Evolutionary conservation across 129 eudicot species (phyloP), one percentile per base, ranked within the genome.

Genomic region (Silybum marianum): DNA sequence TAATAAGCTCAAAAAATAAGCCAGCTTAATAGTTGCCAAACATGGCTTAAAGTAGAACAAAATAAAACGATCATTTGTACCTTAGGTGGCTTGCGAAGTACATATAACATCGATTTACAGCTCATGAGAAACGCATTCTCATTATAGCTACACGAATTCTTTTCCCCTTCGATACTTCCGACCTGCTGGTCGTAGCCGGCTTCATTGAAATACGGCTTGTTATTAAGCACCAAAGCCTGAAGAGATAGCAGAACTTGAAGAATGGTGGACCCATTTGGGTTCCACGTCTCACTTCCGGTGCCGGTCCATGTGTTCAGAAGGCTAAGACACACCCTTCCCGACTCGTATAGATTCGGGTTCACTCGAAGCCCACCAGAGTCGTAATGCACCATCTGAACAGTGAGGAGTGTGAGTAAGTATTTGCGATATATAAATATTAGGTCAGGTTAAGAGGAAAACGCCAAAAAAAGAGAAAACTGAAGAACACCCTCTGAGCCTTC

Each of bases 281-380:
- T 90, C 99, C 99, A 96, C 38, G 89, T 92, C 89, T 96, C 99
- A 19, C 81, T 88, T 14, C 90, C 93, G 5, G 90, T 84, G 13
- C 99, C 99, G 0, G 89, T 81, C 99, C 99, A 96, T 14, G 99
- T 96, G 62, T 96, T 96, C 10, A 96, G 92, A 13, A 96, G 95
- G 88, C 99, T 96, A 36, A 96, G 93, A 70, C 99, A 96, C 71
- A 96, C 97, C 87, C 89, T 90, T 26, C 99, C 99, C 9, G 98
- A 93, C 84, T 93, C 98, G 25, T 93, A 96, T 72, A 96, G 58
- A 74, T 96, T 96, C 0, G 99, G 99, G 83, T 96, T 96, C 23
- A 96, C 89, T 24, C 99, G 93, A 68, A 93, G 94, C 71, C 99
- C 99, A 32, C 97, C 93, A 42, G 99, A 93, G 36, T 93, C 75